Percentiles rank a stretch among this genome's conserved stretches.
Evolutionary conservation across 2,329 filamentous ascomycete species (phyloP).

Genomic region (Erysiphe neolycopersici): DNA sequence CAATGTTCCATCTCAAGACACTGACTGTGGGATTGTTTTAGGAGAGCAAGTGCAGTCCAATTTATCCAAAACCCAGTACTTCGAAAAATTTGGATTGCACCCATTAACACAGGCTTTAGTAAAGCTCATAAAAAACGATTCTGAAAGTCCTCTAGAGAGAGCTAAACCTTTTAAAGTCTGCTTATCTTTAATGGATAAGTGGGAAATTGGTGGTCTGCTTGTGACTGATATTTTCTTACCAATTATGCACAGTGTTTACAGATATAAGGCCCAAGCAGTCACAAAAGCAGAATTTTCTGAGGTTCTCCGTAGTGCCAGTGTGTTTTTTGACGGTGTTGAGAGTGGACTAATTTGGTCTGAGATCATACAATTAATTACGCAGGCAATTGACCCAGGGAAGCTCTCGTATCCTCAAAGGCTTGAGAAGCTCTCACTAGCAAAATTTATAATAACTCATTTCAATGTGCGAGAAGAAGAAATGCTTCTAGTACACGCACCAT

Average conservation of each 20-base stretch:
- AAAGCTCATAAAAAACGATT: constrained; percentile 38
- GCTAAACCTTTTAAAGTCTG: constrained; percentile 77
- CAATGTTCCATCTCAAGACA: constrained; percentile 23
- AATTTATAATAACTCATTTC: constrained; percentile 67
- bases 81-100: constrained; percentile 51
- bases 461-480: constrained; percentile 94
- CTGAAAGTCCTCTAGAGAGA: constrained; percentile 32
- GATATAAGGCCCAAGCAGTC: constrained; percentile 38
- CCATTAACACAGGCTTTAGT: constrained; percentile 50
- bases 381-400: constrained; percentile 25
- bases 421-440: constrained; percentile 43
- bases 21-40: constrained; percentile 17
- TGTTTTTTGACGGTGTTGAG: constrained; percentile 95
- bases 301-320: constrained; percentile 72
- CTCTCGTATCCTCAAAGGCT: constrained; percentile 19
- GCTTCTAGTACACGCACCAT: constrained; percentile 59
- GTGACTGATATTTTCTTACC: constrained; percentile 75
- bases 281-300: constrained; percentile 53
- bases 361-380: constrained; percentile 38
- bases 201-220: constrained; percentile 82
- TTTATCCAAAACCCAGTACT: constrained; percentile 45
- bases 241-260: constrained; percentile 52
- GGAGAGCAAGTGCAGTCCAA: constrained; percentile 11
- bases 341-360: constrained; percentile 81
- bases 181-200: constrained; percentile 88